phyloP scores from a whole-genome alignment of 2,329 filamentous ascomycete genomes.

The Zasmidium angulare region DNA sequence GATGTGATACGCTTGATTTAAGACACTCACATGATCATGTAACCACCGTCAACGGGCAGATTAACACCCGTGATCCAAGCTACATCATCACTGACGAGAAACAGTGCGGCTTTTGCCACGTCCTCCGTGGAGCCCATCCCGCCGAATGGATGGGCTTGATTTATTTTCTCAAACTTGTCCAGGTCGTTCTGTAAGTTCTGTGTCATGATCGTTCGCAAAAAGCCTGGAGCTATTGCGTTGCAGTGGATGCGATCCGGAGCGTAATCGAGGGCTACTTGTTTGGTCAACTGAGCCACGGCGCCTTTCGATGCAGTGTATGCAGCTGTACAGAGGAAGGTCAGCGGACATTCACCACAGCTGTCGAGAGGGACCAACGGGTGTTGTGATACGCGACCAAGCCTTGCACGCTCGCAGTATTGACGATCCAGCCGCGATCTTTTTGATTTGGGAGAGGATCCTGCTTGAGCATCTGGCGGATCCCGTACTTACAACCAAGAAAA shows the following conservation, averaged over 20 bases:
- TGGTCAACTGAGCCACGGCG: constrained; percentile 48
- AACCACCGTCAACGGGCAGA: constrained; percentile 12
- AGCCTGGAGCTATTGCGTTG: constrained; percentile 46
- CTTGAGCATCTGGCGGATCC: constrained; percentile 37
- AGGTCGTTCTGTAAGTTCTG: constrained; percentile 38
- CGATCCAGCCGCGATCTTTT: constrained; percentile 39
- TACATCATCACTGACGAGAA: constrained; percentile 46
- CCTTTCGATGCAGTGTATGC: constrained; percentile 51
- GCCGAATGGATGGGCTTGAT: constrained; percentile 36
- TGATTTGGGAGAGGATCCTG: constrained; percentile 33
- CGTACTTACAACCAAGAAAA: constrained; percentile 43
- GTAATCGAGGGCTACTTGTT: constrained; percentile 38
- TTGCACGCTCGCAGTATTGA: constrained; percentile 40
- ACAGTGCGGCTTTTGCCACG: constrained; percentile 46
- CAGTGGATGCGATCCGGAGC: constrained; percentile 41
- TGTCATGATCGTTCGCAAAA: constrained; percentile 37
- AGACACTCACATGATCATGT: constrained; percentile 11
- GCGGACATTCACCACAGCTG: background rate
- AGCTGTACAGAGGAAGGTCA: constrained; percentile 21
- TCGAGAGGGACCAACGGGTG: constrained; percentile 23
- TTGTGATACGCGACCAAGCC: constrained; percentile 34
- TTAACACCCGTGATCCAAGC: constrained; percentile 13
- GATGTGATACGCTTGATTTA: too few species aligned
- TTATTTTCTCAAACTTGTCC: constrained; percentile 25
- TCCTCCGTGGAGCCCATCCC: constrained; percentile 35